Conservation (phyloP, 192 early-diverging fungal species). For the Backusella westeae region DNA sequence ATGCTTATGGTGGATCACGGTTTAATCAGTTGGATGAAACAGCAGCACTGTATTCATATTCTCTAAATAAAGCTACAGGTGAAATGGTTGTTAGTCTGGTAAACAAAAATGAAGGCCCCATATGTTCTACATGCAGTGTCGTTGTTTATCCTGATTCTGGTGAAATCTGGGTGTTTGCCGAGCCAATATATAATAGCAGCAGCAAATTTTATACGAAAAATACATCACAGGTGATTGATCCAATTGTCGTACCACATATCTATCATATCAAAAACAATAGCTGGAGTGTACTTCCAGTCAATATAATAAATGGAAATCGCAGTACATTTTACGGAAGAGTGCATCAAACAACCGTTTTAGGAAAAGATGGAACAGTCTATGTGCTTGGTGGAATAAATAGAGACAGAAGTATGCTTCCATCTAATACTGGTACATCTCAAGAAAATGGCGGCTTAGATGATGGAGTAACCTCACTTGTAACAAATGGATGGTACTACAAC, state of each 20-base stretch:
- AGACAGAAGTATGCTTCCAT: not conserved
- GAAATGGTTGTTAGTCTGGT: not conserved
- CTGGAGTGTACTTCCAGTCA: not conserved
- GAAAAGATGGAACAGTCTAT: not conserved
- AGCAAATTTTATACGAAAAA: not conserved
- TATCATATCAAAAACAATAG: not conserved
- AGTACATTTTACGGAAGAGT: not conserved
- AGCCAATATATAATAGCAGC: not conserved
- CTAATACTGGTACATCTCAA: not conserved
- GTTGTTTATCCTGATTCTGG: not conserved
- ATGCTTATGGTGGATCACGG: not conserved
- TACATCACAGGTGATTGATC: not conserved
- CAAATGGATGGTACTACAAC: not conserved
- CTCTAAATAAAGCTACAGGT: not conserved
- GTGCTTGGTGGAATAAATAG: not conserved
- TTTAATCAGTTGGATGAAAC: not conserved
- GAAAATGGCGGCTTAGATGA: no score
- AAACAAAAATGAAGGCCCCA: not conserved
- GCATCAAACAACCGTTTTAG: not conserved
- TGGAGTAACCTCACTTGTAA: not conserved
- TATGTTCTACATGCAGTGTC: not conserved
- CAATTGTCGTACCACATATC: not conserved
- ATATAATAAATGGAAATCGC: not conserved
- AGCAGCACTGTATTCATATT: not conserved
- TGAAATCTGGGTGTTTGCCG: not conserved